phyloP scores from a whole-genome alignment of 2,329 filamentous ascomycete genomes.

The Stagonosporopsis cucurbitacearum region DNA sequence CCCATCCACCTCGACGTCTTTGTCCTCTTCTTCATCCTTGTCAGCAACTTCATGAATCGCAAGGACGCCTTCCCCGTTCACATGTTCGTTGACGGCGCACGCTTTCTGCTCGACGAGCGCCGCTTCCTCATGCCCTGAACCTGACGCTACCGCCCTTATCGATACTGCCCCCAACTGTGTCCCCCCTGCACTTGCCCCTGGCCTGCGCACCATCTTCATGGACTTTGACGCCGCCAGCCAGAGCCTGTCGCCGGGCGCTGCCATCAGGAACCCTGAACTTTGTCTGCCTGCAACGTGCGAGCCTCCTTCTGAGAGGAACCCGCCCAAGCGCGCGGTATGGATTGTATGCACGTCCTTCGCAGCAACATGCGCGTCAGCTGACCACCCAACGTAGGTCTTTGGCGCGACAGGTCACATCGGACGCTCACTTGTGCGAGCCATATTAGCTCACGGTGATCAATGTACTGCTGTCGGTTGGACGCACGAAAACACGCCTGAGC shows the following conservation, averaged over 20 bases:
- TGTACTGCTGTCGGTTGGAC: slow-evolving; percentile 87
- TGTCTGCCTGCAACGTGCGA: slow-evolving; percentile 84
- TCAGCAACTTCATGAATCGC: slow-evolving; percentile 47
- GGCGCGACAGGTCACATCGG: slow-evolving; percentile 98
- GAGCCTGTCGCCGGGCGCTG: slow-evolving; percentile 47
- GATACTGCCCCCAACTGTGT: slow-evolving; percentile 31
- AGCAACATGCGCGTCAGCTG: slow-evolving; percentile 1
- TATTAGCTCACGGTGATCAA: slow-evolving; percentile 78
- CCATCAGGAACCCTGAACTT: slow-evolving; percentile 51
- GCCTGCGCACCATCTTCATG: slow-evolving; percentile 34
- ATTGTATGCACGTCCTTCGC: slow-evolving; percentile 65
- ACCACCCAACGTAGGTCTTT: slow-evolving; percentile 66
- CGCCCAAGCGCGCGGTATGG: slow-evolving; percentile 82
- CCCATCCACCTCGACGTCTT: slow-evolving; percentile 42
- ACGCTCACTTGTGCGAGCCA: slow-evolving; percentile 83
- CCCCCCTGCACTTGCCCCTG: too few relatives aligned
- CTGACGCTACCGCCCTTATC: slow-evolving; percentile 30
- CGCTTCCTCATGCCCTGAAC: slow-evolving; percentile 33
- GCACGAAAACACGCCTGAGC: slow-evolving; percentile 74
- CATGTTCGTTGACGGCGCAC: slow-evolving; percentile 34
- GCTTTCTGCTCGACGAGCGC: slow-evolving; percentile 37
- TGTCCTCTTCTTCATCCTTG: slow-evolving; percentile 44
- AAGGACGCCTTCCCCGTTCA: slow-evolving; percentile 38
- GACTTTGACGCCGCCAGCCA: slow-evolving; percentile 46
- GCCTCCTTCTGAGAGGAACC: slow-evolving; percentile 74